Conservation (phyloP, 2,329 filamentous ascomycete genomes). For the Thielaviopsis cerberus region DNA sequence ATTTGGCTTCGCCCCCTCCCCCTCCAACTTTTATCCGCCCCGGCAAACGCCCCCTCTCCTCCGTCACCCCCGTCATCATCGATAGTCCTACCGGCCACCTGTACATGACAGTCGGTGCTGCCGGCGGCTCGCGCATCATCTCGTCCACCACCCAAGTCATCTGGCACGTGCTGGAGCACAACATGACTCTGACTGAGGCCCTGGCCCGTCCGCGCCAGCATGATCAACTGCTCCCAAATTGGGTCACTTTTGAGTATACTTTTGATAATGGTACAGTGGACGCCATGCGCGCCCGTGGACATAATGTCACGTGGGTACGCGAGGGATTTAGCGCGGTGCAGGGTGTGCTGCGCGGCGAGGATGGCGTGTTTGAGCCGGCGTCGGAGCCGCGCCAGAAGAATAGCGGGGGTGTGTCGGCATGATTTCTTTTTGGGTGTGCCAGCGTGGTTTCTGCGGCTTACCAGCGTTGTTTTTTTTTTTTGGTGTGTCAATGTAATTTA, state of each 20-base stretch:
- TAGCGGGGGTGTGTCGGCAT: conserved; percentile 42
- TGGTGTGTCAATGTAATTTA: too few relatives aligned
- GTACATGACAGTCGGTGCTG: conserved; percentile 53
- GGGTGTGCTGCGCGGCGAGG: conserved; percentile 38
- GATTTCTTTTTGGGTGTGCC: conserved; percentile 5
- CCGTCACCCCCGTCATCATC: conserved; percentile 62
- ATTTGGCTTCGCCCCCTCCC: conserved; percentile 68
- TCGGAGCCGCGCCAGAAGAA: conserved; percentile 57
- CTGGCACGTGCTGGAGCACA: conserved; percentile 51
- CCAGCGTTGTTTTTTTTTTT: too few relatives aligned
- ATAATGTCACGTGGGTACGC: conserved; percentile 52
- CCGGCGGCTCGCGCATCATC: conserved; percentile 69
- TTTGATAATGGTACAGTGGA: conserved; percentile 48
- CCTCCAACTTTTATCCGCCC: conserved; percentile 67
- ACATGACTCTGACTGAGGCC: conserved; percentile 39
- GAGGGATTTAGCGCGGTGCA: conserved; percentile 52
- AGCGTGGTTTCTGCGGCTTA: too few relatives aligned
- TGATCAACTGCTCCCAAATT: conserved; percentile 63
- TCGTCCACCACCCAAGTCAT: conserved; percentile 58
- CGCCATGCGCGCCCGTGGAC: conserved; percentile 44
- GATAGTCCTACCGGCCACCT: conserved; percentile 42
- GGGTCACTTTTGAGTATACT: conserved; percentile 44
- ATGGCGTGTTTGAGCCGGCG: conserved; percentile 60
- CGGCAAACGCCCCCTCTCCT: conserved; percentile 66
- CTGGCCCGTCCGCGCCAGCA: conserved; percentile 53